Conservation (phyloP, 2,329 filamentous ascomycete species). For the Phialocephala subalpina region DNA sequence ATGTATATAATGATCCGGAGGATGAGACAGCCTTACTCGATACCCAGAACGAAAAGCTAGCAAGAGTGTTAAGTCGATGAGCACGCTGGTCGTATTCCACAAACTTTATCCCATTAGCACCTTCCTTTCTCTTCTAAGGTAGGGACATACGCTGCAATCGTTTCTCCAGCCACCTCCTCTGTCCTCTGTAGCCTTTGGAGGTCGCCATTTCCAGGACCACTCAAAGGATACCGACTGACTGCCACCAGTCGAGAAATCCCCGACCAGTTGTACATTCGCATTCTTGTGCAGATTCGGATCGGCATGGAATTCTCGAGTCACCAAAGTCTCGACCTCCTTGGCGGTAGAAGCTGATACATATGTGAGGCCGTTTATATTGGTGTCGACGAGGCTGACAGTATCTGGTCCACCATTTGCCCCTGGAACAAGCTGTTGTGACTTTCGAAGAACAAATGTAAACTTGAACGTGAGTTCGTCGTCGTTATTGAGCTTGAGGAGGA, state of each 20-base stretch:
- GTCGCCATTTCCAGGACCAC: conserved; percentile 97
- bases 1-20: conserved; percentile 32
- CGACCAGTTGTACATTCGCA: conserved; percentile 93
- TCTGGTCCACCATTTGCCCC: conserved; percentile 58
- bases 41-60: conserved; percentile 95
- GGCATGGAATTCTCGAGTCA: conserved; percentile 95
- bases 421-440: conserved; percentile 51
- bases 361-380: conserved; percentile 85
- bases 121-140: neutral
- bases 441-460: conserved; percentile 85
- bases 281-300: conserved; percentile 98
- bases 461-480: conserved; percentile 93
- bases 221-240: conserved; percentile 85
- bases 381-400: conserved; percentile 65
- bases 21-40: conserved; percentile 66
- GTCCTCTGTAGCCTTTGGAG: conserved; percentile 83
- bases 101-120: conserved; percentile 64
- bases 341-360: conserved; percentile 88
- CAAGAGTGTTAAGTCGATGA: conserved; percentile 86
- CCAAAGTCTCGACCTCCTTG: conserved; percentile 89
- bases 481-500: conserved; percentile 86
- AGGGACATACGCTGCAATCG: conserved; percentile 78
- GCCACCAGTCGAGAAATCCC: conserved; percentile 87
- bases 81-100: conserved; percentile 96
- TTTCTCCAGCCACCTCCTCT: conserved; percentile 93